Evolutionary conservation across 192 early-diverging fungal species (phyloP), one percentile per base, ranked within the genome.

Genomic region (Coemansia sp.): DNA sequence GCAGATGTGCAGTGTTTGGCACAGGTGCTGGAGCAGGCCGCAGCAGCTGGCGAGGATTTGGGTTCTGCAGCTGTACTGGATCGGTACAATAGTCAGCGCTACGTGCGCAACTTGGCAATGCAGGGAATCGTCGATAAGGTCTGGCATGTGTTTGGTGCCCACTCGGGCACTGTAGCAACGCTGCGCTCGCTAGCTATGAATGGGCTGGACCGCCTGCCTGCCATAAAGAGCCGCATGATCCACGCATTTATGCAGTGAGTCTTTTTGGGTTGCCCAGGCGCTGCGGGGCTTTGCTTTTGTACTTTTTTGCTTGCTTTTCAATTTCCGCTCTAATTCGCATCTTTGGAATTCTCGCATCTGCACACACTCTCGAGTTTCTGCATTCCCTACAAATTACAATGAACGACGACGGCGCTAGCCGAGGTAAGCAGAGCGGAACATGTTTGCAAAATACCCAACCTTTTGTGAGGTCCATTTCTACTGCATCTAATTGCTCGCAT

Each of bases 81-180:
- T 29, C 67, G 85, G 10, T 98, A 98, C 73, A 85, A 90, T n/a
- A 76, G 82, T 11, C 86, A 89, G 57, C 85, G 96, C n/a, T 97
- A 92, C 63, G 53, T 85, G 13, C 85, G 86, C 5, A 95, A 93
- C 68, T 66, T 94, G 35, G 88, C 86, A 14, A 95, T 96, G 94
- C 75, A 95, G 60, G 85, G 88, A 9, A 85, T 88, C 3, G 84
- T 90, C 6, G 94, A 98, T 75, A 87, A 88, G 65, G 64, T 95
- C 16, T 90, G 91, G 65, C 66, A 75, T 32, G 57, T 94, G 56
- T 98, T 94, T 81, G 71, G 85, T 13, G 86, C 88, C 0, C 87
- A 87, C 26, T 73, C 75, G 35, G 72, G 61, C 1, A 85, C 88
- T 1, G 65, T 92, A 22, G 88, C 86, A 8, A 85, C 82, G 77